A percentile compares a stretch with the other conserved stretches of the same genome.
Conservation (phyloP, 345 rosid genomes). For the Gossypium ekmanianum region DNA sequence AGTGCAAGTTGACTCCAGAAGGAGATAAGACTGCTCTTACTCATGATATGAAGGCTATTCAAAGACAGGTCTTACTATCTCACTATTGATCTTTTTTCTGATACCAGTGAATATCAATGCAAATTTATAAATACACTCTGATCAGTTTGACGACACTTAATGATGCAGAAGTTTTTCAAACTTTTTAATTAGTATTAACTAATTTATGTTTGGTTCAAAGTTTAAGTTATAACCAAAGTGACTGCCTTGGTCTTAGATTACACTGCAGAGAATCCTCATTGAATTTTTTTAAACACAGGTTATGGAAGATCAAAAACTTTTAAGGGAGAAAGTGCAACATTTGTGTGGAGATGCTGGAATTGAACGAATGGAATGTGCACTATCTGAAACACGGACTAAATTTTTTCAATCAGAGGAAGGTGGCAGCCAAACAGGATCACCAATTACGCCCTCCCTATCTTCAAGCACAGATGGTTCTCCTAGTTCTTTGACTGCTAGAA, state of each 20-base stretch:
- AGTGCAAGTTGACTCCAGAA: constrained; percentile 68
- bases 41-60: constrained; percentile 92
- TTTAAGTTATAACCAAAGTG: not conserved
- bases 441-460: constrained; percentile 29
- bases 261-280: not conserved
- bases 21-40: constrained; percentile 56
- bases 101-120: not conserved
- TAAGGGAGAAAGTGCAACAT: constrained; percentile 74
- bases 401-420: constrained; percentile 52
- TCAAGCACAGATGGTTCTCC: constrained; percentile 38
- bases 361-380: constrained; percentile 69
- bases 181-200: not conserved
- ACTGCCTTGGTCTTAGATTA: not conserved
- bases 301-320: constrained; percentile 70
- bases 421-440: constrained; percentile 62
- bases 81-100: constrained; percentile 3
- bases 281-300: constrained; percentile 44
- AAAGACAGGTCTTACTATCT: constrained; percentile 63
- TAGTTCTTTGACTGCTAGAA: constrained; percentile 30
- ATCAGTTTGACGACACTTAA: not conserved
- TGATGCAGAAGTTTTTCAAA: not conserved
- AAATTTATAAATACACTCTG: no score
- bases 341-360: constrained; percentile 79
- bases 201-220: not conserved
- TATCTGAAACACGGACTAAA: constrained; percentile 63